Conservation (phyloP, 202 grass and related monocot species). For the Schoenoplectus triqueter region DNA sequence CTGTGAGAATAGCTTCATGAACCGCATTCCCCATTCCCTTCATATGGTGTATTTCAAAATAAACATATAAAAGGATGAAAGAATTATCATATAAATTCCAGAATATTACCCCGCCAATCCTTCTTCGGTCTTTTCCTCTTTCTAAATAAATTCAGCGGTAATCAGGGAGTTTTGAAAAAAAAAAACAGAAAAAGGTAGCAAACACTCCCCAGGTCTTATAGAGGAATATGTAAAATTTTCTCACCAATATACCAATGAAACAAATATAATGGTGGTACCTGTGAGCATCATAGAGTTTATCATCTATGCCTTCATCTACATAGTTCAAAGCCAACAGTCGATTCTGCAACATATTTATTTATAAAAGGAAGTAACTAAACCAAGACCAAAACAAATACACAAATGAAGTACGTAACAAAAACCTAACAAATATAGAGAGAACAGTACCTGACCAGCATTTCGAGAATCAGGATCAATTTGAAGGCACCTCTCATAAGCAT, state of each 20-base stretch:
- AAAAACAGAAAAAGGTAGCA: conserved; percentile 7
- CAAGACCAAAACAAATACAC: conserved; percentile 28
- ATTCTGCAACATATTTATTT: conserved; percentile 65
- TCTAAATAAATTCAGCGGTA: background rate
- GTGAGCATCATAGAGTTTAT: conserved; percentile 95
- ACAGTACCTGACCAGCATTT: conserved; percentile 92
- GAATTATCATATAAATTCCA: conserved; percentile 14
- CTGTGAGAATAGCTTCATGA: conserved; percentile 82
- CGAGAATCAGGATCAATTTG: conserved; percentile 96
- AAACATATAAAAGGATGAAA: conserved; percentile 37
- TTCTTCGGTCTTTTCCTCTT: background rate
- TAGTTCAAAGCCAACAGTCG: conserved; percentile 99
- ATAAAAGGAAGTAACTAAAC: conserved; percentile 24
- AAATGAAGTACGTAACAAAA: conserved; percentile 31
- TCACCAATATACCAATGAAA: conserved; percentile 8
- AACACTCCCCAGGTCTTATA: background rate
- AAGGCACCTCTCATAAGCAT: conserved; percentile 95
- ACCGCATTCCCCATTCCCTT: conserved; percentile 95
- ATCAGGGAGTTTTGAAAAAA: conserved; percentile 25
- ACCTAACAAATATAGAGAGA: conserved; percentile 19
- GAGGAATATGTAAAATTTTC: conserved; percentile 7
- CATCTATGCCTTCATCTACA: conserved; percentile 82
- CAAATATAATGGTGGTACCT: conserved; percentile 51
- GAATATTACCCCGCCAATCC: background rate
- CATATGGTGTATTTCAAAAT: conserved; percentile 36